Evolutionary conservation across 2,329 filamentous ascomycete species (phyloP).

Genomic region (Neurospora sp.): DNA sequence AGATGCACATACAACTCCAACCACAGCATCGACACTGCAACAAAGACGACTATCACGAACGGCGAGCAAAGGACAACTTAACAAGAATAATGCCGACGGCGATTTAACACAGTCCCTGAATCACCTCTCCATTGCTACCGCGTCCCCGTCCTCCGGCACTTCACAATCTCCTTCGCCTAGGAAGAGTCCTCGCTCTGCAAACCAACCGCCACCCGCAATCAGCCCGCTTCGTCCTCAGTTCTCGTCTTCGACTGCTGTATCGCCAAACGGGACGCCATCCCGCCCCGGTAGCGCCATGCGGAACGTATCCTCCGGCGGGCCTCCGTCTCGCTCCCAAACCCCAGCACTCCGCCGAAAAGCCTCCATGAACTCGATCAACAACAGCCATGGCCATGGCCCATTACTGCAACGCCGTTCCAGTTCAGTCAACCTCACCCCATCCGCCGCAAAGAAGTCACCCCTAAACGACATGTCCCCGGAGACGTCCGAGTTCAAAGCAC

Average conservation of each 20-base stretch:
- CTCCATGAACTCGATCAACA: conserved; percentile 45
- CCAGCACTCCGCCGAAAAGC: conserved; percentile 45
- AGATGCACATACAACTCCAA: not conserved
- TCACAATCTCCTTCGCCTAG: conserved; percentile 16
- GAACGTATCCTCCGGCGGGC: conserved; percentile 25
- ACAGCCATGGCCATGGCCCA: conserved; percentile 15
- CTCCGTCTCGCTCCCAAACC: conserved; percentile 36
- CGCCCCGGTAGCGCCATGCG: conserved; percentile 28
- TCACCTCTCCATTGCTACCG: conserved; percentile 12
- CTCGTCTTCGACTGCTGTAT: conserved; percentile 26
- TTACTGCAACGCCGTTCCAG: conserved; percentile 38
- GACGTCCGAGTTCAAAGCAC: conserved; percentile 26
- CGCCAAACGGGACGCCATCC: conserved; percentile 27
- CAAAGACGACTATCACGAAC: not conserved
- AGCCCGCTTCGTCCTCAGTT: conserved; percentile 17
- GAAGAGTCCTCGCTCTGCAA: conserved; percentile 6
- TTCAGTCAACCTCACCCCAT: conserved; percentile 29
- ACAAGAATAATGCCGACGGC: not conserved
- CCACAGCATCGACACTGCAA: conserved; percentile 1
- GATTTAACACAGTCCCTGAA: conserved; percentile 14
- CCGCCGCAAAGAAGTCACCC: conserved; percentile 25
- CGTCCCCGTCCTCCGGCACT: conserved; percentile 9
- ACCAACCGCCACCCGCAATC: conserved; percentile 7
- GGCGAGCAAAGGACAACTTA: not conserved
- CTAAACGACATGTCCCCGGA: conserved; percentile 26